Evolutionary conservation across 495 filamentous ascomycete genomes (phyloP), one percentile per base, ranked within the genome.

Genomic region (Zalerion maritima): DNA sequence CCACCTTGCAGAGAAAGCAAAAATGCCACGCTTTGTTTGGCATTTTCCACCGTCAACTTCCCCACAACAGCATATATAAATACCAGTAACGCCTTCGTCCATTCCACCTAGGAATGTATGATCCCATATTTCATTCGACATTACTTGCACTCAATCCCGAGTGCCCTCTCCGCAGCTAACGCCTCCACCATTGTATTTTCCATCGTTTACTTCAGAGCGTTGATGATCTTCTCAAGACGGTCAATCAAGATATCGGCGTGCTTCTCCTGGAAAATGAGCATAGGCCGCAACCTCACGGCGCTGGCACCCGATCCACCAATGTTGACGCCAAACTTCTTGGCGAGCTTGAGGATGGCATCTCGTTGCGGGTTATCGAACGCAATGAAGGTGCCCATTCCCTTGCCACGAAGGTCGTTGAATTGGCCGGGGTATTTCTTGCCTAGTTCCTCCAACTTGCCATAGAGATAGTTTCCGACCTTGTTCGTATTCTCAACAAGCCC

Each of bases 371-470:
- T 80, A 53, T 97, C 91, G 67, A 84, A 97, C 32, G 91, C 89
- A 48, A 97, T 82, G 54, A 96, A 97, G 11, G 89, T 97, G 46
- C 89, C 89, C 59, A 84, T 81, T 35, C 81, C 80, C 64, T 94
- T 83, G 25, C 89, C 89, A 42, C 89, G 72, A 44, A 97, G 62
- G 58, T 96, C 94, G 53, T 71, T 60, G 49, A 97, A 75, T 61
- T 91, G 70, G 29, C 69, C 65, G 14, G 91, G 91, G 57, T 83
- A 89, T 50, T 70, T 69, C 55, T 68, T 40, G 9, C 75, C 68
- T 21, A 97, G 64, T 11, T 44, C 49, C 51, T 79, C 68, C 25
- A 97, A 67, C 28, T 75, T 71, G 22, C 47, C 47, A 43, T 68
- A 94, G 26, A 97, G 62, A 49, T 96, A 94, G 24, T 80, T 75